Conservation (phyloP, 2,329 filamentous ascomycete genomes). For the Fusarium sp. region DNA sequence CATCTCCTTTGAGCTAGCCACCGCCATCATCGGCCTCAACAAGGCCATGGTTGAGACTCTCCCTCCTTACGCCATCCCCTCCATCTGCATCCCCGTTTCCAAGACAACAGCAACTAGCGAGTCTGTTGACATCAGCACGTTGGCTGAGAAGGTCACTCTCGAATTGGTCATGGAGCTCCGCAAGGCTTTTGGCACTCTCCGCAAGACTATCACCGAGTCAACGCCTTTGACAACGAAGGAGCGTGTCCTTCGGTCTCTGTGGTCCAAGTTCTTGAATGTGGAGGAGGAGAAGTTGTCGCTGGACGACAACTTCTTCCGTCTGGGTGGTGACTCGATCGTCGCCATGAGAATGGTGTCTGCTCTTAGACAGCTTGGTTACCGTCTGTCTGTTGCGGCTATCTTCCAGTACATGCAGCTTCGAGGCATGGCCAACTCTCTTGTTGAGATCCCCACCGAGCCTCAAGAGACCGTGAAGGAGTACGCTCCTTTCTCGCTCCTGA, state of each 20-base stretch:
- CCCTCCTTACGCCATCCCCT: constrained; percentile 41
- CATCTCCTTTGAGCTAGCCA: constrained; percentile 33
- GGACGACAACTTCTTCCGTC: constrained; percentile 44
- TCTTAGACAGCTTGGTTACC: constrained; percentile 36
- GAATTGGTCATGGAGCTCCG: constrained; percentile 28
- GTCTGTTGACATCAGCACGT: background rate
- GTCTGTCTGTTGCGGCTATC: constrained; percentile 41
- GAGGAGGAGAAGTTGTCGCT: constrained; percentile 38
- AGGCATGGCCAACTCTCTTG: constrained; percentile 34
- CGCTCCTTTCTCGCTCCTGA: constrained; percentile 34
- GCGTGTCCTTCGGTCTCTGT: constrained; percentile 26
- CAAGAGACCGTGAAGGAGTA: constrained; percentile 23
- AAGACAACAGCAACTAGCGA: background rate
- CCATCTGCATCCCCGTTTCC: constrained; percentile 32
- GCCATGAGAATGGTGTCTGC: constrained; percentile 43
- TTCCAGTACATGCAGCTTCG: constrained; percentile 44
- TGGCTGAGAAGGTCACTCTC: constrained; percentile 18
- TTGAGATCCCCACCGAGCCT: constrained; percentile 8
- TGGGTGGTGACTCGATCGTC: constrained; percentile 41
- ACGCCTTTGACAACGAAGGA: constrained; percentile 35
- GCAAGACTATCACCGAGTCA: constrained; percentile 23
- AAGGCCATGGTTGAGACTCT: constrained; percentile 41
- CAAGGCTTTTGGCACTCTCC: constrained; percentile 22
- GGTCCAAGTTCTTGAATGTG: constrained; percentile 34
- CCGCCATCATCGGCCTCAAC: constrained; percentile 35